These are phyloP conservation scores for Capsella rubella DNA, from an alignment of 441 rosid species.

Conservation along the genomic window DNA sequence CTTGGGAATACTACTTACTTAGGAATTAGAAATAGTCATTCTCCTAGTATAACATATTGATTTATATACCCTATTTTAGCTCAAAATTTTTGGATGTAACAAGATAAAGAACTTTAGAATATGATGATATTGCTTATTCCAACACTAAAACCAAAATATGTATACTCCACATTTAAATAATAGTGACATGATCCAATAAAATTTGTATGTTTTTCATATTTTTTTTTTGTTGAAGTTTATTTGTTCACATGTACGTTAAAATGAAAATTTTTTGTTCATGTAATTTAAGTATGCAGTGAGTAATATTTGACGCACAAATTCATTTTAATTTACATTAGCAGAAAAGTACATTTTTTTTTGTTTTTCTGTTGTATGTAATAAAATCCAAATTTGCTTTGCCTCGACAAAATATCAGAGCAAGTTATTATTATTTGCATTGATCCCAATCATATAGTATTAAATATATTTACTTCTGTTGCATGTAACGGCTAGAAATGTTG, in stretches of 20 bases:
- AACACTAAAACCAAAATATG: too few species aligned
- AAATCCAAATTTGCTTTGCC: not conserved
- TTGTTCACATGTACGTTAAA: too few species aligned
- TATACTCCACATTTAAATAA: too few species aligned
- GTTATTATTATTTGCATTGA: conserved; percentile 26
- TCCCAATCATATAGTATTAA: not conserved
- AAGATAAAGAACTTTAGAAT: not conserved
- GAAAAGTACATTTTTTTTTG: not conserved
- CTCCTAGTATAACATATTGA: not conserved
- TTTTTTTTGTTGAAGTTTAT: not conserved
- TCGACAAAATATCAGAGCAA: conserved; percentile 15
- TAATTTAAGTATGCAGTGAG: not conserved
- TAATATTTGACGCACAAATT: not conserved
- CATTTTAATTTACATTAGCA: not conserved
- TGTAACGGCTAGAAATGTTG: conserved; percentile 37
- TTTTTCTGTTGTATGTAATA: not conserved
- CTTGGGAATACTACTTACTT: not conserved
- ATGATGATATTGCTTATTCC: not conserved
- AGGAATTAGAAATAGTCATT: not conserved
- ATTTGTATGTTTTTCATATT: too few species aligned
- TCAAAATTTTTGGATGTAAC: not conserved
- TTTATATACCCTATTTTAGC: not conserved
- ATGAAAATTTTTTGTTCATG: not conserved
- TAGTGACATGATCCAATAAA: too few species aligned
- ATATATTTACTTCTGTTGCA: not conserved